Evolutionary conservation across 768 basidiomycete genomes (phyloP), one percentile per base, ranked within the genome.

Genomic region (Hypholoma sublateritium): DNA sequence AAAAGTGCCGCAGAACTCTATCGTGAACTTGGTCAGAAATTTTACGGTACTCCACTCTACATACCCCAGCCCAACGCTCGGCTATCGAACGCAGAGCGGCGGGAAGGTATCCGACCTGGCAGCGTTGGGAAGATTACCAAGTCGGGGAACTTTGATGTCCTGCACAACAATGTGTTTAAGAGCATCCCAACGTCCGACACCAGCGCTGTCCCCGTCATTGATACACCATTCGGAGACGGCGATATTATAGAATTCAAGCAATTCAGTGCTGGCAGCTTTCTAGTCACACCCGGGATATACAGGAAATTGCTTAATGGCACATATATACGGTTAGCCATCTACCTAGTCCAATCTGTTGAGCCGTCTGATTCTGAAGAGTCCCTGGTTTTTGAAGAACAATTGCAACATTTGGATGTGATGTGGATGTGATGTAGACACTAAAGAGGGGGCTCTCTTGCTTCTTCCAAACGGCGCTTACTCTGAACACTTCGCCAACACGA

Each of bases 41-140:
- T 9, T 5, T 22, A 19, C 9, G 42, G 42, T 4, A 12, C 22
- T 21, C 3, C 73, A 1, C 52, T 76, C 17, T 74, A 69, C 70
- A 63, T 68, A 21, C 74, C 74, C 9, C 68, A 71, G 37, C 66
- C 67, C 14, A 68, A 67, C 25, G 54, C 55, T 28, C 59, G 55
- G 14, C 58, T 69, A 16, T 69, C 69, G 63, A 48, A 68, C 67
- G 54, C 64, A 55, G 54, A 57, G 28, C 52, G 60, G 6, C 58
- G 52, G 5, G 45, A 55, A 12, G 75, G 74, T 0, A 65, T 72
- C 32, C 63, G 59, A 36, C 74, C 76, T 39, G 76, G 77, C 6
- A 74, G 78, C 45, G 73, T 77, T n/a, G 74, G 76, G 6, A 65
- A 70, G 16, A 60, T 78, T 28, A 67, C 72, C 24, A 64, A 61